Evolutionary conservation across 2,329 filamentous ascomycete genomes (phyloP).

Genomic region (Salinomyces thailandicus): DNA sequence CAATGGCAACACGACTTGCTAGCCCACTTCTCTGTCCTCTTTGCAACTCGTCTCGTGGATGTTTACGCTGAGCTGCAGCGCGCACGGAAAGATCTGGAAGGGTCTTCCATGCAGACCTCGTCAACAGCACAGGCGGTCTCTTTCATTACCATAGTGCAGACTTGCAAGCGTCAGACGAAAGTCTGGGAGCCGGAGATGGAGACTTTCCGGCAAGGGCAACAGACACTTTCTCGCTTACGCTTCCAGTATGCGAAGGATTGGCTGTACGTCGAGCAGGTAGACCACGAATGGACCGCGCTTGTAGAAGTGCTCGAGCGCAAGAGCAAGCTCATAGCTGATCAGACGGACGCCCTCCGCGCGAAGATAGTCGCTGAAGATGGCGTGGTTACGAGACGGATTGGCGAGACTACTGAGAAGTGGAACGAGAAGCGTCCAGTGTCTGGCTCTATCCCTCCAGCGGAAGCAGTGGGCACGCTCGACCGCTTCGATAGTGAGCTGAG

Average conservation of each 20-base stretch:
- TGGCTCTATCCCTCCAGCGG: conserved; percentile 79
- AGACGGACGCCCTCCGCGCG: conserved; percentile 85
- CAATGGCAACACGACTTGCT: conserved; percentile 99
- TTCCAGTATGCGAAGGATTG: conserved; percentile 92
- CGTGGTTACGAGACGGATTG: conserved; percentile 78
- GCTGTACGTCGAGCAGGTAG: conserved; percentile 91
- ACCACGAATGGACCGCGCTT: conserved; percentile 87
- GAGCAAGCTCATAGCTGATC: conserved; percentile 89
- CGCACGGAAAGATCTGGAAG: conserved; percentile 79
- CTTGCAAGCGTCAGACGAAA: conserved; percentile 87
- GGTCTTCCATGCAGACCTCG: conserved; percentile 82
- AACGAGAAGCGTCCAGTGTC: conserved; percentile 95
- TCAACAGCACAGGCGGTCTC: conserved; percentile 95
- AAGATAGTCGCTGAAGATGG: conserved; percentile 94
- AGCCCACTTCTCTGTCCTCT: conserved; percentile 79
- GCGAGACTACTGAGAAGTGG: conserved; percentile 77
- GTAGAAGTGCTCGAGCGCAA: conserved; percentile 88
- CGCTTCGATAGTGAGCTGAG: conserved; percentile 79
- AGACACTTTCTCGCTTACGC: conserved; percentile 77
- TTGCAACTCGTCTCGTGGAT: conserved; percentile 84
- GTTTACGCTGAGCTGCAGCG: conserved; percentile 86
- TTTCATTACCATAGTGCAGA: conserved; percentile 96
- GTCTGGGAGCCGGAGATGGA: conserved; percentile 93
- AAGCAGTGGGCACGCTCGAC: conserved; percentile 71
- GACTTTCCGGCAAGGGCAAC: conserved; percentile 90